These are phyloP conservation scores for Chlamydomonas urium DNA, from an alignment of 139 green algal species.

Conservation along the genomic window DNA sequence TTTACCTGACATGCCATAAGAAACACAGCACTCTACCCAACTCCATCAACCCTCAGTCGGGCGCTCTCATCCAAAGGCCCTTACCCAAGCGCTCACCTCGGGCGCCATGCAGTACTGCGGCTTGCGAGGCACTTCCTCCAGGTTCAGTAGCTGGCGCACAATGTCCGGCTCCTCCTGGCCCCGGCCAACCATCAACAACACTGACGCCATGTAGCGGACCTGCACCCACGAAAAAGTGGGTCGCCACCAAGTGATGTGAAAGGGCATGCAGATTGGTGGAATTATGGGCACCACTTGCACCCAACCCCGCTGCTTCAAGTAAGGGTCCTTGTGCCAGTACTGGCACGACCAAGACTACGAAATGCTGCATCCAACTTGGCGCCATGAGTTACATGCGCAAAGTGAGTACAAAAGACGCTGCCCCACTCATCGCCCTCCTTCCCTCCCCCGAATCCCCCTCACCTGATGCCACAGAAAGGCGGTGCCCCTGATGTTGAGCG, in stretches of 20 bases:
- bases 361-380: no score
- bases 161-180: slow-evolving; percentile 70
- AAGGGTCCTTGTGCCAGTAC: no score
- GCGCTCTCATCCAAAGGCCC: background rate
- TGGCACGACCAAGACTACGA: no score
- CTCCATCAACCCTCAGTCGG: slow-evolving; percentile 1
- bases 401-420: no score
- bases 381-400: no score
- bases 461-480: slow-evolving; percentile 92
- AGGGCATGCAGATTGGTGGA: no score
- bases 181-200: slow-evolving; percentile 87
- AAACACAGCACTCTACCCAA: background rate
- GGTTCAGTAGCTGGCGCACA: slow-evolving; percentile 71
- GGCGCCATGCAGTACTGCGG: slow-evolving; percentile 79
- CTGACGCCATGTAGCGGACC: slow-evolving; percentile 89
- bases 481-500: slow-evolving; percentile 57
- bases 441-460: slow-evolving; percentile 21
- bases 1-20: no score
- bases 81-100: slow-evolving; percentile 57
- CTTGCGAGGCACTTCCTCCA: slow-evolving; percentile 56
- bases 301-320: no score
- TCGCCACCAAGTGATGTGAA: no score
- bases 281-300: no score
- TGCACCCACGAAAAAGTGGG: slow-evolving; percentile 35
- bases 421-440: background rate